A percentile compares a stretch with the other conserved stretches of the same genome.
Conservation (phyloP, 176 grass and related monocot genomes). For the Carex pumila region DNA sequence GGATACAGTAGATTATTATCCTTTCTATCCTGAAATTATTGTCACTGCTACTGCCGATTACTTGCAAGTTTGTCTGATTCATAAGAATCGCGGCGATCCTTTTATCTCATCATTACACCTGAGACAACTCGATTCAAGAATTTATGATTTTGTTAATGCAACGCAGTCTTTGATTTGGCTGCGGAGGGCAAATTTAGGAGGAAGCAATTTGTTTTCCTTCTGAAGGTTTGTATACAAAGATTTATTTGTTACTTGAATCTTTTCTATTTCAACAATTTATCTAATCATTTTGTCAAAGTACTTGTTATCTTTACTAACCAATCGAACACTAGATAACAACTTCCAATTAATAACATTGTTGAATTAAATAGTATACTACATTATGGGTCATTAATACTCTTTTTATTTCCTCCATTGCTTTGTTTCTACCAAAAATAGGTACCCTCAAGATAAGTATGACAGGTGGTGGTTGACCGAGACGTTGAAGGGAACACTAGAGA, state of each 20-base stretch:
- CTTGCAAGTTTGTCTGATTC: conserved; percentile 40
- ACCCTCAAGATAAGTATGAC: conserved; percentile 35
- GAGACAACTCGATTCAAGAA: conserved; percentile 17
- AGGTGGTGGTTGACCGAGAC: conserved; percentile 21
- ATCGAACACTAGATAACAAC: too few species aligned
- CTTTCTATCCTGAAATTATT: neutral
- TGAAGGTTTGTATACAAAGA: neutral
- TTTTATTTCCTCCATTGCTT: too few species aligned
- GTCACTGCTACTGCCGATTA: conserved; percentile 23
- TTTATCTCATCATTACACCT: conserved; percentile 27
- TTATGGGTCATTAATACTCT: too few species aligned
- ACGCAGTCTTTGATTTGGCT: neutral
- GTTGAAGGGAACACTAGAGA: neutral
- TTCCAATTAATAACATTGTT: too few species aligned
- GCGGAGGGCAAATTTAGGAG: neutral
- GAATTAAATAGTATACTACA: too few species aligned
- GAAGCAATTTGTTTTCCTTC: neutral
- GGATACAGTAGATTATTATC: too few species aligned
- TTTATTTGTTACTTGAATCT: neutral
- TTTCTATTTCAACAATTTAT: neutral
- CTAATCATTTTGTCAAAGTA: too few species aligned
- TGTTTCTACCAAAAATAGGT: too few species aligned
- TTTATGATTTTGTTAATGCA: neutral
- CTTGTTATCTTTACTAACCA: too few species aligned
- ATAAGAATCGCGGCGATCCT: neutral